Evolutionary conservation across 164 flowering plant species (phyloP).

Genomic region (Platanus orientalis): DNA sequence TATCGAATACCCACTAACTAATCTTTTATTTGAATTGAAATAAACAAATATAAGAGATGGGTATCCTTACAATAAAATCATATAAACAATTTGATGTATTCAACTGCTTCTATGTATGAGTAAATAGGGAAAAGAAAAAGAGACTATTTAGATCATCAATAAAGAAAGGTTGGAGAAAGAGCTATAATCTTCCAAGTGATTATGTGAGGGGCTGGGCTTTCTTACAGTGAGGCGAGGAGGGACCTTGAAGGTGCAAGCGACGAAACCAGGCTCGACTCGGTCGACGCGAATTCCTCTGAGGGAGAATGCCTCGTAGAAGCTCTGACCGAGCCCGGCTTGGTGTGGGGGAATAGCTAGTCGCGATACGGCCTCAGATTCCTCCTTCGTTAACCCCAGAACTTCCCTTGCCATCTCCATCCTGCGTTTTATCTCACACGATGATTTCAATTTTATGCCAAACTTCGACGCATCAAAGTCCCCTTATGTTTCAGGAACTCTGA

Average conservation of each 20-base stretch:
- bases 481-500: no score
- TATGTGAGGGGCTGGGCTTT: background rate
- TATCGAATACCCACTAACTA: no score
- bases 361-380: slow-evolving; percentile 40
- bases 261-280: slow-evolving; percentile 56
- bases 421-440: no score
- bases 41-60: no score
- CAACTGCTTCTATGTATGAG: no score
- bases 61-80: no score
- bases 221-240: slow-evolving; percentile 81
- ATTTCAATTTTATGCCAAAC: no score
- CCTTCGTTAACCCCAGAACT: slow-evolving; percentile 14
- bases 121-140: no score
- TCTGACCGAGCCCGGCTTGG: slow-evolving; percentile 16
- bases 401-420: slow-evolving; percentile 19
- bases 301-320: slow-evolving; percentile 61
- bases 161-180: background rate
- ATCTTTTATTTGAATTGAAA: no score
- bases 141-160: no score
- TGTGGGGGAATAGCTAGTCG: slow-evolving; percentile 33
- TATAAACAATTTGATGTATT: no score
- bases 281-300: slow-evolving; percentile 62
- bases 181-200: background rate
- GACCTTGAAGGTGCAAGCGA: slow-evolving; percentile 61
- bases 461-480: no score